Evolutionary conservation across 2,329 filamentous ascomycete genomes (phyloP).

Genomic region (Trichoderma koningii): DNA sequence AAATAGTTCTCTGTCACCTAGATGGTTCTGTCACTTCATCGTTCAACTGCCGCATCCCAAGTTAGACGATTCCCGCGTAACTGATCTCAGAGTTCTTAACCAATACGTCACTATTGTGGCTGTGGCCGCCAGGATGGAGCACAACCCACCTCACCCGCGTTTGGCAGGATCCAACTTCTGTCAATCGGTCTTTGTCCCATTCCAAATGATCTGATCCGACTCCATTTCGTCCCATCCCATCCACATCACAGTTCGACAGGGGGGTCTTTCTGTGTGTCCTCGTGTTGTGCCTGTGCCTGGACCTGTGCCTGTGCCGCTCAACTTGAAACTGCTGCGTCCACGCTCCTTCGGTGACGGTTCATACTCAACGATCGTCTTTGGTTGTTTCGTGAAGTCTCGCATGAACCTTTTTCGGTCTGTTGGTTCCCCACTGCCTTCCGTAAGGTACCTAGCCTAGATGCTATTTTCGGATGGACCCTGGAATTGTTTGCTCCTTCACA

Average conservation of each 20-base stretch:
- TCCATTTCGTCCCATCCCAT: not conserved
- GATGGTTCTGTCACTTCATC: too few relatives aligned
- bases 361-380: not conserved
- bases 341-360: not conserved
- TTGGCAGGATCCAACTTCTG: not conserved
- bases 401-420: not conserved
- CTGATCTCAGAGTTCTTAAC: not conserved
- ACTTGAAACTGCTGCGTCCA: conserved; percentile 10
- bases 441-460: not conserved
- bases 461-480: conserved; percentile 9
- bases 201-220: too few relatives aligned
- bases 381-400: not conserved
- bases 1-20: too few relatives aligned
- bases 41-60: too few relatives aligned
- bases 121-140: conserved; percentile 20
- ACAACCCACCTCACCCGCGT: conserved; percentile 1
- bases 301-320: not conserved
- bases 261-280: not conserved
- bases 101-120: conserved; percentile 23
- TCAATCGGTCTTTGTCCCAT: not conserved
- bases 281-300: not conserved
- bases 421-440: not conserved
- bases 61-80: not conserved
- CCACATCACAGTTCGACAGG: not conserved
- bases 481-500: not conserved